phyloP scores from a whole-genome alignment of 768 basidiomycete species.

The Russula abietina region DNA sequence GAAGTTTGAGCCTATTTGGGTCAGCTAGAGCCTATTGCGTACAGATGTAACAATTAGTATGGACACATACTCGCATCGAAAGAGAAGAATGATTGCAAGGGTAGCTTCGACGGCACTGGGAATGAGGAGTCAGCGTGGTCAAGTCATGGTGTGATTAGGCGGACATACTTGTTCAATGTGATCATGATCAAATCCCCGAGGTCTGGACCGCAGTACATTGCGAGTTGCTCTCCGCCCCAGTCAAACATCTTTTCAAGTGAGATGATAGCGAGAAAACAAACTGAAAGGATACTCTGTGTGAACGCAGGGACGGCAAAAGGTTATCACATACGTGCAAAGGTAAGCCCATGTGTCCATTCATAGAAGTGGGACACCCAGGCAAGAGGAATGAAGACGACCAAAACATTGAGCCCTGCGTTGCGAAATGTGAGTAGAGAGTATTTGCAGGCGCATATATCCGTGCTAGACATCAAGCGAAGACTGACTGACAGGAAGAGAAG shows the following conservation, averaged over 20 bases:
- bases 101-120: slow-evolving; percentile 64
- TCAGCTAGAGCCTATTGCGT: neutral
- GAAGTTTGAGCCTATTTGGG: slow-evolving; percentile 44
- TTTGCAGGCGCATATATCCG: too few relatives aligned
- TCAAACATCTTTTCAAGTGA: slow-evolving; percentile 63
- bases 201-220: slow-evolving; percentile 48
- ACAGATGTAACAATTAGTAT: neutral
- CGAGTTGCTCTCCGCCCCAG: slow-evolving; percentile 53
- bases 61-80: slow-evolving; percentile 60
- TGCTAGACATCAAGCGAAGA: neutral
- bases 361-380: slow-evolving; percentile 31
- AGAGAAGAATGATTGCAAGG: slow-evolving; percentile 60
- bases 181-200: slow-evolving; percentile 63
- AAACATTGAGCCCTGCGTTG: slow-evolving; percentile 25
- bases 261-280: slow-evolving; percentile 60
- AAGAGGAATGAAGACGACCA: slow-evolving; percentile 28
- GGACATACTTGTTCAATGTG: slow-evolving; percentile 56
- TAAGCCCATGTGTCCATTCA: slow-evolving; percentile 16
- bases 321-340: slow-evolving; percentile 27
- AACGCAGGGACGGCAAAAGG: neutral
- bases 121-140: neutral
- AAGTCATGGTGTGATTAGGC: neutral
- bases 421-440: neutral
- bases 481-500: slow-evolving; percentile 21
- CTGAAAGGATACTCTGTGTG: slow-evolving; percentile 31